Base-by-base conservation (phyloP, 164 flowering plant genomes). In the Kalanchoe fedtschenkoi region DNA sequence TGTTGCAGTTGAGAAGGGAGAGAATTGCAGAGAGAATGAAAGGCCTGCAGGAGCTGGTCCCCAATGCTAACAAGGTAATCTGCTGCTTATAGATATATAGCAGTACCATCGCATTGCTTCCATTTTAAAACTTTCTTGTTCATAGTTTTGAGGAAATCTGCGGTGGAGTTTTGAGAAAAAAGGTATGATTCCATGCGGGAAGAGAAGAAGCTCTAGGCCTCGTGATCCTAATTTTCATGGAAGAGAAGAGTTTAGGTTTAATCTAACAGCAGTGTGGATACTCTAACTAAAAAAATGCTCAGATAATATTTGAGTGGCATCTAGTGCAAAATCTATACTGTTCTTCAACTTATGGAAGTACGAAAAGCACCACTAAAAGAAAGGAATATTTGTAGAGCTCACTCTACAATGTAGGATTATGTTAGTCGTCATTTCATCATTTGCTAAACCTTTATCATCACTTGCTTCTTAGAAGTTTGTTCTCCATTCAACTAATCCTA, bases 1-100 rank as follows among this genome's bases (percentile, higher is more conserved):
- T 58, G 61, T 10, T 32, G 72, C 89, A 95, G 99, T 72, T 95
- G 68, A 80, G 99, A 53, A 84, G 99, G 68, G 99, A 95, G 78
- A 81, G 97, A 72, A 95, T 95, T 62, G 97, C 99, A 44, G 99
- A 95, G 71, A 80, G 99, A 70, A 95, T 95, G 99, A 95, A 87
- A 72, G 80, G 87, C 38, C 80, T 95, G 58, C 99, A 95, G 69
- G 99, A 87, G 71, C 87, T 95, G 21, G 99, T 95, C 47, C 99
- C 99, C 34, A 91, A 95, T 77, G 96, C 96, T 61, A 91, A 95
- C 69, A 95, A 95, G 99, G 99, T 95, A 51, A n/a, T n/a, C n/a
- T n/a, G n/a, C n/a, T n/a, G n/a, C n/a, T n/a, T n/a, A n/a, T n/a
- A n/a, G n/a, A n/a, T n/a, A n/a, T n/a, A n/a, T n/a, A n/a, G n/a